A percentile compares a stretch with the other conserved stretches of the same genome.
phyloP scores from a whole-genome alignment of 1,284 basidiomycete species.

The Melampsora medusae region DNA sequence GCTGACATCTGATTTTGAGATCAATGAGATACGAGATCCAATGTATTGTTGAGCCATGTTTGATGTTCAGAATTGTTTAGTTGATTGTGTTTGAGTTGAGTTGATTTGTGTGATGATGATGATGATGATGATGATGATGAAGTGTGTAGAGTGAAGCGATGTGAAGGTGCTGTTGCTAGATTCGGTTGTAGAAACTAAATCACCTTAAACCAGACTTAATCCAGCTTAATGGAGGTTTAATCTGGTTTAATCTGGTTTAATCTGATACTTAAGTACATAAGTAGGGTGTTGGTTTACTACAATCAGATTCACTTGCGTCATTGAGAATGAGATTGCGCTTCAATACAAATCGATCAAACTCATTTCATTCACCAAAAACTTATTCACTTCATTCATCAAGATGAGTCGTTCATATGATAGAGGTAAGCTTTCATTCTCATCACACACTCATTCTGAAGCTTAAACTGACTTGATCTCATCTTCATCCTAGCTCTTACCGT shows the following conservation, averaged over 20 bases:
- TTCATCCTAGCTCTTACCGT: conserved; percentile 71
- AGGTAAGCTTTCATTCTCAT: conserved; percentile 44
- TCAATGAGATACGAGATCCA: conserved; percentile 48
- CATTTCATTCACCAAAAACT: not conserved
- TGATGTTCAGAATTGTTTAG: not conserved
- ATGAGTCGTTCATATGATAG: conserved; percentile 54
- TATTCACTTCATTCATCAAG: not conserved
- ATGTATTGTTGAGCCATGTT: conserved; percentile 50
- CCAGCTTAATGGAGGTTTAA: too few species aligned
- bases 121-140: not conserved
- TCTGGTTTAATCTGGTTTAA: too few species aligned
- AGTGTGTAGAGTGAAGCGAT: not conserved
- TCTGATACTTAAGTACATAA: too few species aligned
- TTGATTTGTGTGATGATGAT: not conserved
- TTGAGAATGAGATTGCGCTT: too few species aligned
- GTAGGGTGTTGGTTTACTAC: too few species aligned
- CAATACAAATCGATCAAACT: not conserved
- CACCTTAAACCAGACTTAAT: too few species aligned
- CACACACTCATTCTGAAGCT: not conserved
- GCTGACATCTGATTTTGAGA: conserved; percentile 50
- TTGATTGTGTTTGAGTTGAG: too few species aligned
- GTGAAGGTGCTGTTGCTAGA: too few species aligned
- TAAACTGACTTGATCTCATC: not conserved
- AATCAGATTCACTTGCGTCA: not conserved
- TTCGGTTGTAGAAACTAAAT: too few species aligned